Percentiles rank a stretch among this genome's conserved stretches.
phyloP scores from a whole-genome alignment of 2,329 filamentous ascomycete species.

The Trichoderma brevicompactum region DNA sequence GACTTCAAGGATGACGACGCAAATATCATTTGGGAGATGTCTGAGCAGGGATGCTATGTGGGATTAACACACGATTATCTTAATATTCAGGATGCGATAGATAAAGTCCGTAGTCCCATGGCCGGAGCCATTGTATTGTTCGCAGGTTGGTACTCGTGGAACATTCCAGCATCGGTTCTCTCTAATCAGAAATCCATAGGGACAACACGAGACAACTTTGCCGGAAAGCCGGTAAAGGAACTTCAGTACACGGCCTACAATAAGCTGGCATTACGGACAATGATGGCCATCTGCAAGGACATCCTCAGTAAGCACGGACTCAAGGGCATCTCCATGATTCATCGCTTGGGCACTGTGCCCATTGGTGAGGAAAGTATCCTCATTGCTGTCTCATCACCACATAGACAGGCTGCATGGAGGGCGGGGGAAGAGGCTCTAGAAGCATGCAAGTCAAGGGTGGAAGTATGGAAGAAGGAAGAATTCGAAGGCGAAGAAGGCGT shows the following conservation, averaged over 20 bases:
- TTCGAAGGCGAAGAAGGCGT: slow-evolving; percentile 78
- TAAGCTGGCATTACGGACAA: slow-evolving; percentile 69
- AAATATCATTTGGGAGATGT: slow-evolving; percentile 44
- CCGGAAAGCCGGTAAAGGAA: slow-evolving; percentile 70
- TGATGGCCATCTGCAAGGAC: slow-evolving; percentile 65
- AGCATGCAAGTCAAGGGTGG: slow-evolving; percentile 81
- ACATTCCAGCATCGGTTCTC: background rate
- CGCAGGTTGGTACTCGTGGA: slow-evolving; percentile 55
- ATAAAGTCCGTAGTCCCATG: slow-evolving; percentile 70
- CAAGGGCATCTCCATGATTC: slow-evolving; percentile 76
- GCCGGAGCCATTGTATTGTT: slow-evolving; percentile 80
- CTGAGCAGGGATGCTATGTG: slow-evolving; percentile 63
- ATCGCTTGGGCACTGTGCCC: slow-evolving; percentile 82
- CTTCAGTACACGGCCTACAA: slow-evolving; percentile 77
- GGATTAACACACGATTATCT: slow-evolving; percentile 68
- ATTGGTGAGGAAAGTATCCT: slow-evolving; percentile 93
- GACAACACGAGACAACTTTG: slow-evolving; percentile 78
- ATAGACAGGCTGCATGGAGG: slow-evolving; percentile 82
- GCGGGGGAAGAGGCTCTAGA: slow-evolving; percentile 91
- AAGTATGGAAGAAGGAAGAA: slow-evolving; percentile 94
- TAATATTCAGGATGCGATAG: slow-evolving; percentile 60
- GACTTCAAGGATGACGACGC: slow-evolving; percentile 31
- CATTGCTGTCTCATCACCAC: slow-evolving; percentile 82
- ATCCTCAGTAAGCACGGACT: slow-evolving; percentile 66
- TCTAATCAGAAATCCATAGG: slow-evolving; percentile 48